phyloP scores from a whole-genome alignment of 257 asterid species.

The Gentiana dahurica region DNA sequence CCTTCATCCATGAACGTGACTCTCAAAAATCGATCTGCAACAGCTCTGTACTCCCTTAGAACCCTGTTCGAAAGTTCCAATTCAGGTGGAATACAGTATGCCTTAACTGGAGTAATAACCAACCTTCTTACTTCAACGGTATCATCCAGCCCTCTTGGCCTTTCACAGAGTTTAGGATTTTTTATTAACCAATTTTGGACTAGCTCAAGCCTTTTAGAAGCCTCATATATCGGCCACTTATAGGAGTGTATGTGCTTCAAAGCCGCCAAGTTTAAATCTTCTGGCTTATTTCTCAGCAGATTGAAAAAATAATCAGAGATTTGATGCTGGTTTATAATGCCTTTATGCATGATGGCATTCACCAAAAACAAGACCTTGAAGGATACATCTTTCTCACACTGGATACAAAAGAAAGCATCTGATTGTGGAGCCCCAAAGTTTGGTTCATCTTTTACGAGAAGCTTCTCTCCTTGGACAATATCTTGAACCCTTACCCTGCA shows the following conservation, averaged over 20 bases:
- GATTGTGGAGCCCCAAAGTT: constrained; percentile 40
- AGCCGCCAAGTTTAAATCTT: constrained; percentile 51
- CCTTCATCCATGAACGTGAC: constrained; percentile 95
- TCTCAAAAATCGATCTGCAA: constrained; percentile 69
- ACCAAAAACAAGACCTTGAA: constrained; percentile 61
- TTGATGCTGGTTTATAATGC: constrained; percentile 79
- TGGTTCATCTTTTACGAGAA: constrained; percentile 41
- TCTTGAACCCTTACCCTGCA: constrained; percentile 32
- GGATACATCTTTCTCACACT: constrained; percentile 33
- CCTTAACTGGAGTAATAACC: constrained; percentile 66
- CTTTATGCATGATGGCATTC: constrained; percentile 74
- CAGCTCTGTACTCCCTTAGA: constrained; percentile 42
- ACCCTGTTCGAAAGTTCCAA: constrained; percentile 80
- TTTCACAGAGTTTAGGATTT: constrained; percentile 55
- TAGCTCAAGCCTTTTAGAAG: constrained; percentile 29
- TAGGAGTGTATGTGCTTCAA: constrained; percentile 53
- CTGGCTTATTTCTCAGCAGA: constrained; percentile 43
- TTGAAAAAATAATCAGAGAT: constrained; percentile 41
- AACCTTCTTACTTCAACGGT: constrained; percentile 70
- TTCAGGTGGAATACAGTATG: constrained; percentile 82
- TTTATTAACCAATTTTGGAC: constrained; percentile 50
- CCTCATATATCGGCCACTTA: constrained; percentile 50
- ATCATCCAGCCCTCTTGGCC: constrained; percentile 43
- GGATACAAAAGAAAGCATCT: constrained; percentile 61
- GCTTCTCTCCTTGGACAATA: constrained; percentile 3